Conservation (phyloP, 768 basidiomycete species). For the Amanita exitialis region DNA sequence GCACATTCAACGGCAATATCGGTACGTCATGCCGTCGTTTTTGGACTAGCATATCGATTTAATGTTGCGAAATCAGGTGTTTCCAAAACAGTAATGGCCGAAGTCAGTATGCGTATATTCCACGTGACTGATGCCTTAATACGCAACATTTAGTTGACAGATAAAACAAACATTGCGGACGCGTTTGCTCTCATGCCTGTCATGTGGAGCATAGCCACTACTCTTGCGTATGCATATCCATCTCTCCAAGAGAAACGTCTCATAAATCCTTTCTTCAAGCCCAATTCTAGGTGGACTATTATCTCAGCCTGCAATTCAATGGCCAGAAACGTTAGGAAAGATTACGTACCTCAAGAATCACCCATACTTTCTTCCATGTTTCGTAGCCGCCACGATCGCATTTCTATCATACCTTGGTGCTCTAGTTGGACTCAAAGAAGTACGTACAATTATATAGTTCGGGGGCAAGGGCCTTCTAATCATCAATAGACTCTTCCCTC, state of each 20-base stretch:
- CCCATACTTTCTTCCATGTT: conserved; percentile 29
- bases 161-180: conserved; percentile 27
- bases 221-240: conserved; percentile 17
- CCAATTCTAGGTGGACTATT: conserved; percentile 22
- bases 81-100: not conserved
- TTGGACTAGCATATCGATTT: conserved; percentile 18
- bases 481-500: not conserved
- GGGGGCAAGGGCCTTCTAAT: not conserved
- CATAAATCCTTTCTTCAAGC: conserved; percentile 5
- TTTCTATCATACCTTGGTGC: conserved; percentile 14
- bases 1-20: conserved; percentile 1
- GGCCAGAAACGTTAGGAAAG: conserved; percentile 17
- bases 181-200: conserved; percentile 24
- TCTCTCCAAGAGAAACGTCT: not conserved
- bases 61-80: conserved; percentile 20
- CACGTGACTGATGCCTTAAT: conserved; percentile 22
- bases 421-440: conserved; percentile 19
- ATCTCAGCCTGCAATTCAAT: conserved; percentile 18
- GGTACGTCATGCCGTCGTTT: not conserved
- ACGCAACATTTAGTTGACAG: conserved; percentile 22
- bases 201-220: conserved; percentile 24
- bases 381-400: conserved; percentile 15
- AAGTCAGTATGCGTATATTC: not conserved
- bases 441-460: not conserved
- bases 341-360: conserved; percentile 17